Evolutionary conservation across 768 basidiomycete species (phyloP), one percentile per base, ranked within the genome.

Genomic region (Psilocybe azurescens): DNA sequence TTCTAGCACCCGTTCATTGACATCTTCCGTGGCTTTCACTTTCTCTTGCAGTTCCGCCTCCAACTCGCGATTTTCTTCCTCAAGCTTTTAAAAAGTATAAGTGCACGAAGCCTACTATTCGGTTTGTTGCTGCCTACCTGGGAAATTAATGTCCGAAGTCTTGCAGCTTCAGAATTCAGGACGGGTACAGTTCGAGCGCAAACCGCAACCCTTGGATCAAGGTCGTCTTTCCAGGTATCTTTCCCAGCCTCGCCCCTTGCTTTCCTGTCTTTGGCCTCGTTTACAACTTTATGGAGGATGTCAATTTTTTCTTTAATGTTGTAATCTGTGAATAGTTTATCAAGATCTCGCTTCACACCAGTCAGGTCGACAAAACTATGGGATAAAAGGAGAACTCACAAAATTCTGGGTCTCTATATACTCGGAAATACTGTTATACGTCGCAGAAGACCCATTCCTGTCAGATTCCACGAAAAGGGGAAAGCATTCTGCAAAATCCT

Each of bases 301-400:
- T 94, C 91, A 33, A 93, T 83, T 65, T 85, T 89, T 49, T 88
- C 86, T 65, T 85, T 84, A 1, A 90, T 86, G 54, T 84, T 79
- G 67, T 89, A 88, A 58, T 89, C 83, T 30, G 79, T 83, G 71
- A 92, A 88, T n/a, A 93, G 64, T 39, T 86, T 83, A 55, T 92
- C 88, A 44, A 89, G 81, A 62, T 88, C 85, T 39, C 83, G 82
- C 90, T 92, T 56, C 5, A 53, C 16, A 50, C 56, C 41, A 52
- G 24, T 18, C 62, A 51, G 52, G 56, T 50, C 10, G 38, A 24
- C 24, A 24, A 24, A 24, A 24, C 24, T 18, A 33, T 16, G 13
- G 14, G 2, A 7, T 2, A 16, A 58, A 48, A 60, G 55, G 51
- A 13, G 13, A 73, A 80, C 74, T 54, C 69, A 81, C 81, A 67